Evolutionary conservation across 139 green algal genomes (phyloP), one percentile per base, ranked within the genome.

Genomic region (Microglena sp.): DNA sequence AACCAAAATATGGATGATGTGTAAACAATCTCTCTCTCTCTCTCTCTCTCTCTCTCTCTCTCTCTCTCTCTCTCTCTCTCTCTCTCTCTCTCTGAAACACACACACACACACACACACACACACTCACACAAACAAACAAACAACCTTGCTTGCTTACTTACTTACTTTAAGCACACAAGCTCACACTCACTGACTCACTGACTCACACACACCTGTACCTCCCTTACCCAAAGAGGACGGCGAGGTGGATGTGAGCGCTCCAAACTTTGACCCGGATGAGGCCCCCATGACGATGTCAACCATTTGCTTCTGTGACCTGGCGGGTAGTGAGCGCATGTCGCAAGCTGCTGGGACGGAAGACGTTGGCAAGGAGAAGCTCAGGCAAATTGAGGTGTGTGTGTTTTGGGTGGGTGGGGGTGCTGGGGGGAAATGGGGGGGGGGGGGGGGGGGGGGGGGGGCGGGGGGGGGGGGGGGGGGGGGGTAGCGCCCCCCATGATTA

Each of bases 231-330:
- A n/a, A n/a, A n/a, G n/a, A n/a, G n/a, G n/a, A n/a, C n/a, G n/a
- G n/a, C n/a, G n/a, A n/a, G n/a, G n/a, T n/a, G n/a, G n/a, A n/a
- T n/a, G n/a, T n/a, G n/a, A n/a, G n/a, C n/a, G n/a, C n/a, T n/a
- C n/a, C n/a, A n/a, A n/a, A n/a, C n/a, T n/a, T n/a, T n/a, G n/a
- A n/a, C n/a, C n/a, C n/a, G n/a, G n/a, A n/a, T n/a, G 33, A 64
- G 82, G 65, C 74, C 68, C 74, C 63, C 76, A 57, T 89, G 58
- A 56, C 72, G 5, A 53, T 78, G 7, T 77, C 74, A 27, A 73
- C 70, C 3, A 75, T 95, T 26, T 93, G 87, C 21, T 82, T 97
- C 62, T 91, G 97, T 8, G 91, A 97, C 61, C 77, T 97, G 54
- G 91, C 90, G 22, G 91, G 91, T 36, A 86, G 69, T 0, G 91